Evolutionary conservation across 257 asterid species (phyloP).

Genomic region (Echium plantagineum): DNA sequence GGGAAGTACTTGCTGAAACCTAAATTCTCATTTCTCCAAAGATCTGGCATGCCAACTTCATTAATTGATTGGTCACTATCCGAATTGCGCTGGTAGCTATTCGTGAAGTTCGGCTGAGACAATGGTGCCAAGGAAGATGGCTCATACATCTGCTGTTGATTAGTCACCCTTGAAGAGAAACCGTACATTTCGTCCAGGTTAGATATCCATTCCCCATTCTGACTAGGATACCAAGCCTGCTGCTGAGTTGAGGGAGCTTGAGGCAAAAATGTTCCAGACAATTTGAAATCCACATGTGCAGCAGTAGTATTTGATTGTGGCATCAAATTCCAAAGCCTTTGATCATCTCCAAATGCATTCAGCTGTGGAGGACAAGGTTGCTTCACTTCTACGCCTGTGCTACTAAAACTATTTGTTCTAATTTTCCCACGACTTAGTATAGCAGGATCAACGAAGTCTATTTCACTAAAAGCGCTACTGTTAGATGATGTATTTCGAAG

Average conservation of each 20-base stretch:
- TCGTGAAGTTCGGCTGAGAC: conserved; percentile 36
- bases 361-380: conserved; percentile 19
- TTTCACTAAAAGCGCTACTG: conserved; percentile 20
- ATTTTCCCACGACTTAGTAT: conserved; percentile 28
- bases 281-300: conserved; percentile 28
- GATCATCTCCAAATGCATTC: conserved; percentile 40
- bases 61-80: conserved; percentile 38
- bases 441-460: conserved; percentile 50
- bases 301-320: conserved; percentile 42
- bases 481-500: conserved; percentile 32
- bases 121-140: conserved; percentile 31
- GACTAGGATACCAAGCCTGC: conserved; percentile 31
- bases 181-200: conserved; percentile 25
- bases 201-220: conserved; percentile 25
- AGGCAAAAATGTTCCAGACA: conserved; percentile 34
- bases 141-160: conserved; percentile 30
- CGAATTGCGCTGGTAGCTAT: conserved; percentile 30
- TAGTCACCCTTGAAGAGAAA: conserved; percentile 34
- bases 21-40: conserved; percentile 51
- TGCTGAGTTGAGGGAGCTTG: conserved; percentile 35
- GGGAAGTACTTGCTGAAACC: conserved; percentile 42
- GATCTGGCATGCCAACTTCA: conserved; percentile 32
- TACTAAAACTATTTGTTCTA: conserved; percentile 27
- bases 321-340: conserved; percentile 60
- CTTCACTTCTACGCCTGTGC: conserved; percentile 30